Conservation (phyloP, 2,329 filamentous ascomycete species). For the Cytospora piceicola region DNA sequence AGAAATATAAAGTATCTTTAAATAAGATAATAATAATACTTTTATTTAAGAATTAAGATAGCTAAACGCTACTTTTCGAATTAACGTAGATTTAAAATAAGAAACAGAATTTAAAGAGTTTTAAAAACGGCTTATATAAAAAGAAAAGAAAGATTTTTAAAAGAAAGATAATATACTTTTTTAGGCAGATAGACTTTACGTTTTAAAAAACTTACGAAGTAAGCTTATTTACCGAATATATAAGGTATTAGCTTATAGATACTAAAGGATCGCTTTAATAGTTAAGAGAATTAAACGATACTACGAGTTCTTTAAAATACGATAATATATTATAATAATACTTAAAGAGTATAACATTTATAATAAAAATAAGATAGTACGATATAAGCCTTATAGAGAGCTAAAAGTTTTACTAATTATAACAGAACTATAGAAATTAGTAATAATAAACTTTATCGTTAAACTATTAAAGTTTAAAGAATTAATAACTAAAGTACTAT, state of each 20-base stretch:
- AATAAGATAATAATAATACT: neutral
- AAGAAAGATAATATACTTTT: neutral
- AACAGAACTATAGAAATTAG: neutral
- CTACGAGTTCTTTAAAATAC: neutral
- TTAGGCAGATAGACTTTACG: neutral
- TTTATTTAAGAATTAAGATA: neutral
- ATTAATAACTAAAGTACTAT: neutral
- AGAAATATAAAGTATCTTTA: neutral
- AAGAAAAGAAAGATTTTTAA: neutral
- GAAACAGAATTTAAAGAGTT: neutral
- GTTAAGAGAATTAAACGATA: neutral
- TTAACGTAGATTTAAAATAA: neutral
- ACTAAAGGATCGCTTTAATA: conserved; percentile 7
- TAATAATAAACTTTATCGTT: conserved; percentile 12
- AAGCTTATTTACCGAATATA: conserved; percentile 8
- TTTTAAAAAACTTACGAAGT: neutral
- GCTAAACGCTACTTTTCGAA: neutral
- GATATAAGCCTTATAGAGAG: neutral
- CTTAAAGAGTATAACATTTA: neutral
- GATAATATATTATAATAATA: neutral
- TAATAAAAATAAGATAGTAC: neutral
- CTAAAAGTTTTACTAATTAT: neutral
- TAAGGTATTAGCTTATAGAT: neutral
- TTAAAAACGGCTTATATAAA: neutral
- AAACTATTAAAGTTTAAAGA: neutral